Percentiles rank a stretch among this genome's conserved stretches.
phyloP scores from a whole-genome alignment of 2,329 filamentous ascomycete species.

The Aspergillus phoenicis region DNA sequence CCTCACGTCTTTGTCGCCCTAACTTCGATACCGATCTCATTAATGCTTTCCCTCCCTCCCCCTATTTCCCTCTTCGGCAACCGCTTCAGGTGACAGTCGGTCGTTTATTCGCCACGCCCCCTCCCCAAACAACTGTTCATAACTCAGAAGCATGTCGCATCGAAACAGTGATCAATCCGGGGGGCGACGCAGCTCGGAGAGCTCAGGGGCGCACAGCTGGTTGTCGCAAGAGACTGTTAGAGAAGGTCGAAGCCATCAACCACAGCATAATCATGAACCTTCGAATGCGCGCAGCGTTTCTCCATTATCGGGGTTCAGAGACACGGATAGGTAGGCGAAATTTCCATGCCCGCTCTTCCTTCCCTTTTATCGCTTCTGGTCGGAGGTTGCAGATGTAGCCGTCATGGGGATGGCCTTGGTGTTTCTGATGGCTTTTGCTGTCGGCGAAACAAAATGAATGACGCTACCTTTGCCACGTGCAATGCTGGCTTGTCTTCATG shows the following conservation, averaged over 20 bases:
- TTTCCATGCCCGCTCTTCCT: background rate
- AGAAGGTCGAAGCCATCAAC: conserved; percentile 28
- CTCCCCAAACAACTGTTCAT: conserved; percentile 11
- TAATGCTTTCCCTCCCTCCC: conserved; percentile 7
- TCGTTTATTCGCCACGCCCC: background rate
- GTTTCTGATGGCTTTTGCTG: background rate
- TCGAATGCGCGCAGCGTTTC: conserved; percentile 32
- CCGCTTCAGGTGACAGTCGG: conserved; percentile 19
- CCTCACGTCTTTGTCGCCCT: background rate
- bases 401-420: background rate
- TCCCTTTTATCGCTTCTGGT: background rate
- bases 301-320: conserved; percentile 28
- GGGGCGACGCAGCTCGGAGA: conserved; percentile 45
- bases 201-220: conserved; percentile 42
- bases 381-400: background rate
- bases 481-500: background rate
- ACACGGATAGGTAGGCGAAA: conserved; percentile 37
- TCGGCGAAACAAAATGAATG: background rate
- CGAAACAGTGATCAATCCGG: conserved; percentile 36
- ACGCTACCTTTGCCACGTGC: background rate
- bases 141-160: conserved; percentile 35
- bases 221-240: conserved; percentile 45
- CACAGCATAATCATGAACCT: conserved; percentile 24
- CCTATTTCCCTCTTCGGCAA: conserved; percentile 8
- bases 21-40: background rate